Base-by-base conservation (phyloP, 768 basidiomycete genomes). In the Arthromyces matolae region DNA sequence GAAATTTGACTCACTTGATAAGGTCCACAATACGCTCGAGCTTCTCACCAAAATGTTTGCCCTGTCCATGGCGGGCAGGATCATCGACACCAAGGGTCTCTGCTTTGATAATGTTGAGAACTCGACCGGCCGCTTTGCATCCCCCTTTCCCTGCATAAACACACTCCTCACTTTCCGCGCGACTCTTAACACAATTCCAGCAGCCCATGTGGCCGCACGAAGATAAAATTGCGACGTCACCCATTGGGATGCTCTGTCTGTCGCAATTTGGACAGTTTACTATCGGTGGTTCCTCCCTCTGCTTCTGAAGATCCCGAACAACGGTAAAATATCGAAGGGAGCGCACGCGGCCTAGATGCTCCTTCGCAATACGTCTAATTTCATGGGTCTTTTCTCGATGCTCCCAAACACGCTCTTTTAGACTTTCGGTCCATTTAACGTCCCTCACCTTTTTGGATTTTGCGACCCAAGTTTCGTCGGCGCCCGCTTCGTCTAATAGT, bases 171-270 rank as follows among this genome's bases (percentile, higher is more conserved):
- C 74, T 77, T 51, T 84, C 82, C 2, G 93, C 92, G 34, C 80
- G 81, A 14, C 71, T 67, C 51, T 70, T 76, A 53, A 96, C 87
- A 60, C 91, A 93, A 2, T 73, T 65, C 56, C 79, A 63, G 58
- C 91, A 93, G 3, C 93, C 92, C 60, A 80, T 83, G 62, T 97
- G 93, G 7, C 93, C 93, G 55, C 93, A 97, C 18, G 90, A 92
- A 4, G 93, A 94, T 27, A 95, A 73, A 3, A 96, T 85, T 18
- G 90, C 86, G 47, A 91, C 72, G 44, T 93, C 86, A 8, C 73
- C 69, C 53, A 84, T 73, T 2, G 80, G 80, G 29, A 89, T 65
- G 47, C 70, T 69, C 38, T 77, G 67, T 38, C 75, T 72, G 23
- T 69, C 69, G 56, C 89, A 93, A 31, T 64, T 63, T 4, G 84